A percentile compares a stretch with the other conserved stretches of the same genome.
phyloP scores from a whole-genome alignment of 2,329 filamentous ascomycete genomes.

The Septoria linicola region DNA sequence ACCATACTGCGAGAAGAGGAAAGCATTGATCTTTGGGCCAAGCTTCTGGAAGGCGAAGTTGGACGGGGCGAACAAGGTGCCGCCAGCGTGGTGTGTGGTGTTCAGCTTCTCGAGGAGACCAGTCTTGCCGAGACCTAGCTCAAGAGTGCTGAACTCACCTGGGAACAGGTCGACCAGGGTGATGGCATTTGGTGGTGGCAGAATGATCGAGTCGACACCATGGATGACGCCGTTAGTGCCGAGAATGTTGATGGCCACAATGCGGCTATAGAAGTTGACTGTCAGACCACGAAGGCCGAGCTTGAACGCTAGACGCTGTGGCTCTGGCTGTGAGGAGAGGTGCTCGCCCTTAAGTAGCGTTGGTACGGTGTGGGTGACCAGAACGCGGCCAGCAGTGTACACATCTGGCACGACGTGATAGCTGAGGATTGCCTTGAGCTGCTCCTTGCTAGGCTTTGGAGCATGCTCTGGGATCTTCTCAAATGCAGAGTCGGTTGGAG shows the following conservation, averaged over 20 bases:
- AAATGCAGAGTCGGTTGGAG: conserved; percentile 75
- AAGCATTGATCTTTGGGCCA: conserved; percentile 71
- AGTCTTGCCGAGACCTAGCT: conserved; percentile 72
- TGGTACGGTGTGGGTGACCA: conserved; percentile 71
- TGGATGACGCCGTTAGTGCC: conserved; percentile 81
- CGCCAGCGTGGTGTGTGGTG: conserved; percentile 58
- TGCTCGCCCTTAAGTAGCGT: conserved; percentile 60
- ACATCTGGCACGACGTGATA: conserved; percentile 74
- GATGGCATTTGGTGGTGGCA: conserved; percentile 68
- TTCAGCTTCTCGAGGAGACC: conserved; percentile 63
- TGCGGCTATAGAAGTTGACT: conserved; percentile 73
- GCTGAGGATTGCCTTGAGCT: conserved; percentile 64
- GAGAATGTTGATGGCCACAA: conserved; percentile 68
- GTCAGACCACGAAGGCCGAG: conserved; percentile 62
- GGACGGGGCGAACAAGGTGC: conserved; percentile 76
- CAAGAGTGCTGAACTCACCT: conserved; percentile 72
- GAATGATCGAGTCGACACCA: conserved; percentile 69
- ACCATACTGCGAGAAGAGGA: conserved; percentile 77
- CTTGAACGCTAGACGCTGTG: conserved; percentile 70
- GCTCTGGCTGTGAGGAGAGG: conserved; percentile 59
- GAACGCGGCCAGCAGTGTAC: conserved; percentile 65
- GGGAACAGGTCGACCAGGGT: conserved; percentile 67
- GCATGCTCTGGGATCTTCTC: conserved; percentile 59
- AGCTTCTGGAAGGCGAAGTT: conserved; percentile 79
- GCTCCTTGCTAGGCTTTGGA: conserved; percentile 66